Evolutionary conservation across 768 basidiomycete species (phyloP), one percentile per base, ranked within the genome.

Genomic region (Mycena kentingensis): DNA sequence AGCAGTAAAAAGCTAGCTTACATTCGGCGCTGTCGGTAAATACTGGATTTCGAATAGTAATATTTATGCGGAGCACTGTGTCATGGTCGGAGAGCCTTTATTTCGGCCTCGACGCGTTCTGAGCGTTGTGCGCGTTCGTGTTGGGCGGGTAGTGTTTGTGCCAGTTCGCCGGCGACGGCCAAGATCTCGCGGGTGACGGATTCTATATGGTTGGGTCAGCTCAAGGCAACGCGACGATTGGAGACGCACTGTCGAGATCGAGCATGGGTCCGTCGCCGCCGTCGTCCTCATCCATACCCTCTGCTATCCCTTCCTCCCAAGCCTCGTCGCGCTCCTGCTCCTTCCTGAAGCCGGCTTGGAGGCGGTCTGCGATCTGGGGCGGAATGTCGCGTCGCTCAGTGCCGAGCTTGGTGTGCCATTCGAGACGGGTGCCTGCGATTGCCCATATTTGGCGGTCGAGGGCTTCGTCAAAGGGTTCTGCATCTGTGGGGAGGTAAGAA

Each of bases 361-460:
- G 49, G 2, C 66, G 61, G 12, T 62, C 52, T 49, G 79, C 76
- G 16, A 87, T 74, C 51, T 83, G 77, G 18, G 58, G 63, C 0
- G 92, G 93, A 35, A 76, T 71, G 8, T 73, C 80, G 42, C 87
- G 83, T 39, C 92, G 78, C 51, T 80, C 81, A 43, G 80, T 79
- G 21, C 87, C 85, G 32, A 90, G 78, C 50, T 85, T 78, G 55
- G 81, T 83, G 63, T 92, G 84, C 83, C 83, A 90, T 57, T 85
- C 79, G 46, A 92, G 70, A 26, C 85, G 75, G 43, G 88, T 88
- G 57, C 87, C 82, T 35, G 87, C 84, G 18, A 93, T 68, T 1
- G 87, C 85, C 87, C 88, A 92, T 38, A 94, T 87, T 38, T 81
- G 81, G 44, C 89, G 73, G 65, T 95, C 93, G 27, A 96, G 79